These are phyloP conservation scores for Skeletonema potamos DNA, from an alignment of 108 stramenopile genomes.

Conservation along the genomic window DNA sequence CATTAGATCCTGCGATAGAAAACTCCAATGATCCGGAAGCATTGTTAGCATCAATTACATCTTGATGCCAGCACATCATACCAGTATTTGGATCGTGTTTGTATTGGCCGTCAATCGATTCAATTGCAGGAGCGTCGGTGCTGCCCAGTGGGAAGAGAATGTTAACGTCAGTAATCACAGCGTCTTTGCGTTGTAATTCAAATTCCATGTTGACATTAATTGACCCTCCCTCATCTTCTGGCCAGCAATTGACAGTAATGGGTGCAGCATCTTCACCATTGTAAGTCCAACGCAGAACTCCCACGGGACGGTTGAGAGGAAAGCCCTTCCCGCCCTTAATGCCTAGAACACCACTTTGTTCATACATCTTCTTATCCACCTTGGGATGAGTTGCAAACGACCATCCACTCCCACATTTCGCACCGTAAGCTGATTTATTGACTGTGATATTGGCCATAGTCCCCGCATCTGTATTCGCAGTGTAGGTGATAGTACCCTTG, in stretches of 20 bases:
- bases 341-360: constrained; percentile 78
- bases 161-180: constrained; percentile 91
- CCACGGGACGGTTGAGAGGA: constrained; percentile 91
- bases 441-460: constrained; percentile 79
- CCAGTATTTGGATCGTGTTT: constrained; percentile 90
- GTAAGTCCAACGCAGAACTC: constrained; percentile 93
- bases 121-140: constrained; percentile 81
- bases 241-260: constrained; percentile 98
- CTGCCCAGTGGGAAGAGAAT: constrained; percentile 94
- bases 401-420: constrained; percentile 58
- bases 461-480: constrained; percentile 95
- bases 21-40: constrained; percentile 92
- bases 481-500: constrained; percentile 95
- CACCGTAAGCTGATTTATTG: constrained; percentile 74
- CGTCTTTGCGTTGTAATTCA: constrained; percentile 75
- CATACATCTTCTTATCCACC: constrained; percentile 93
- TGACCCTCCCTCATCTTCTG: constrained; percentile 93
- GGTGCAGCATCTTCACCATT: constrained; percentile 89
- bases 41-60: constrained; percentile 87
- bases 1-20: constrained; percentile 74
- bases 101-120: constrained; percentile 88
- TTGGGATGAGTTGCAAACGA: constrained; percentile 97
- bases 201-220: constrained; percentile 98
- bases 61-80: constrained; percentile 96
- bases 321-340: constrained; percentile 96